Base-by-base conservation (phyloP, 257 asterid species). In the Nicotiana otophora region DNA sequence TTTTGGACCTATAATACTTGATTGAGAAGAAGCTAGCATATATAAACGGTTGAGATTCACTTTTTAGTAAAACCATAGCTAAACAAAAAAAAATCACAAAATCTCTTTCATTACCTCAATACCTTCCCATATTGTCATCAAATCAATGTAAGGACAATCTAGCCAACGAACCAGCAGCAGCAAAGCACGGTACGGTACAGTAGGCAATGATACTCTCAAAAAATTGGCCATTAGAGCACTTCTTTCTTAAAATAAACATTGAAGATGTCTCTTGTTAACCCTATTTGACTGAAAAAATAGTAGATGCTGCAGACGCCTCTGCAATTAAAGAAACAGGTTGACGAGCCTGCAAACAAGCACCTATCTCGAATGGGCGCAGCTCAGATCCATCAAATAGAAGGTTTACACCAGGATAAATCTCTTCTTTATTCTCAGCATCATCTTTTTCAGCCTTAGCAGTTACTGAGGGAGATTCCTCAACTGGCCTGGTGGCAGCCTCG, bases 341-440 rank as follows among this genome's bases (percentile, higher is more conserved):
- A 82, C 96, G 98, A 90, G 99, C 99, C 90, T 96, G 99, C 84
- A 94, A 90, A 87, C 99, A 96, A 80, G 97, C 98, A 70, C 98
- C 97, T 46, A 96, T 94, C 82, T 96, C 99, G 53, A 94, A 96
- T 72, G 99, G 98, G 53, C 90, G 92, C 89, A 96, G 86, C 87
- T 90, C 97, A 63, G 91, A 89, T 72, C 99, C 99, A 84, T 96
- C 99, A 74, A 92, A 96, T 30, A 96, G 89, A 91, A 96, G 98
- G 87, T 93, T 93, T 77, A 93, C 97, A 74, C 98, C 98, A 10
- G 98, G 99, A 77, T 92, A 93, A 82, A 88, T 89, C 81, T 93
- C 96, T 89, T 96, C 99, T 91, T 89, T 92, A 92, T 91, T 90
- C 86, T 92, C 98, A 72, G 84, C 87, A 82, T 93, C 97, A 84